Percentiles rank a stretch among this genome's conserved stretches.
phyloP scores from a whole-genome alignment of 768 basidiomycete genomes.

The Lactarius hengduanensis region DNA sequence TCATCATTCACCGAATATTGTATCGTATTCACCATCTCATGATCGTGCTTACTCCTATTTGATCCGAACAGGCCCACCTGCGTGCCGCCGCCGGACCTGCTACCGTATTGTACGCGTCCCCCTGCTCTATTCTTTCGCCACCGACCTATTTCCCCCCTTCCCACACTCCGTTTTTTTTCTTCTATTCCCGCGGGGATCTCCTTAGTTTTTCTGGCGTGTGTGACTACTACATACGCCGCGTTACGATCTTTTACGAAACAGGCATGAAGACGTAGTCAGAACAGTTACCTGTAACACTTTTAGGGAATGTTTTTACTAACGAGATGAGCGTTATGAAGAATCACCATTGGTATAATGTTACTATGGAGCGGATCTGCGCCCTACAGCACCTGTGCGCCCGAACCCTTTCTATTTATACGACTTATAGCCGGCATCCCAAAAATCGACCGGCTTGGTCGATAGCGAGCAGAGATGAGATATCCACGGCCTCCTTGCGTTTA shows the following conservation, averaged over 20 bases:
- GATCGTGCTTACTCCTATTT: not conserved
- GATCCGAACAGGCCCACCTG: not conserved
- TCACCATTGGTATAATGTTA: not conserved
- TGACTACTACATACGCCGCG: not conserved
- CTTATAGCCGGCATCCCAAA: not conserved
- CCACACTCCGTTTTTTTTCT: not conserved
- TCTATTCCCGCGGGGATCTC: not conserved
- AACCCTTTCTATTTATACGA: not conserved
- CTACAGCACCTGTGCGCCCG: not conserved
- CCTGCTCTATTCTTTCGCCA: not conserved
- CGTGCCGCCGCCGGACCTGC: not conserved
- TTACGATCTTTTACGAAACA: conserved; percentile 3
- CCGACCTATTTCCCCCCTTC: not conserved
- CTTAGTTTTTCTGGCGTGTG: not conserved
- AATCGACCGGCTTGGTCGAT: not conserved
- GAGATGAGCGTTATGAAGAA: not conserved
- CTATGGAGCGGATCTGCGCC: not conserved
- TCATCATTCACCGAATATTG: not conserved
- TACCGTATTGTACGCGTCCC: conserved; percentile 9
- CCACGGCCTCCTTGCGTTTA: no score
- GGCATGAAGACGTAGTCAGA: not conserved
- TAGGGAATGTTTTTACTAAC: not conserved
- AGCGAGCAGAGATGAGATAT: not conserved
- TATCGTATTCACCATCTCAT: no score
- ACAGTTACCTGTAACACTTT: not conserved